Evolutionary conservation across 1,284 basidiomycete genomes (phyloP), one percentile per base, ranked within the genome.

Genomic region (Vanrija humicola): DNA sequence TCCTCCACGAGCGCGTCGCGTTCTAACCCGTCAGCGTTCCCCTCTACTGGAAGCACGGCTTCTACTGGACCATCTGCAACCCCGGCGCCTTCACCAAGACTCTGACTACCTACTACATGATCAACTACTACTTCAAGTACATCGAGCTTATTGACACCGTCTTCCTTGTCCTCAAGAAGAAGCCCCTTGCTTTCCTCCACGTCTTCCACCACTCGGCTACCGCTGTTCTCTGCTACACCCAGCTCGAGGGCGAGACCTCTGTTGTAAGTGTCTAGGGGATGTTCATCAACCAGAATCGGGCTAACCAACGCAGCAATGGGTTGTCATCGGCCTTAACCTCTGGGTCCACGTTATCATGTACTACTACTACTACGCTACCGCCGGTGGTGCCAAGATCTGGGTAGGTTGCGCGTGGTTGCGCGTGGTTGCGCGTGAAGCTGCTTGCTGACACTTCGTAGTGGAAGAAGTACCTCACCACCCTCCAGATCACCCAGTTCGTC

Each of bases 151-250:
- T 95, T 60, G 95, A 98, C 81, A 97, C 95, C 6, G 83, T 96
- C 63, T 98, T 98, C 83, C 85, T 98, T 65, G 90, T 90, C n/a
- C 80, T 95, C 69, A 98, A 97, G 84, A 97, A 97, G 83, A 97
- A 98, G 79, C 90, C 91, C 26, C 82, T 98, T 52, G 88, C 89
- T 58, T 98, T 98, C 81, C 80, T 98, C 63, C 95, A 98, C 77
- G 94, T 98, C 66, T 98, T 96, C 82, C 95, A 98, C 77, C 95
- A 98, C 81, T 91, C 94, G 60, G 95, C 94, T n/a, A 98, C 95
- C 54, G 95, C 95, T 56, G 78, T 95, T 52, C 82, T 98, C 58
- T 98, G 95, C 80, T 98, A 86, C 77, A 86, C 87, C 54, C 94
- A 98, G 79, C 82, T 98, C 62, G 88, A 95, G 67, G 94, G 96